These are phyloP conservation scores for Luffa aegyptiaca DNA, from an alignment of 306 rosid species.

Conservation along the genomic window DNA sequence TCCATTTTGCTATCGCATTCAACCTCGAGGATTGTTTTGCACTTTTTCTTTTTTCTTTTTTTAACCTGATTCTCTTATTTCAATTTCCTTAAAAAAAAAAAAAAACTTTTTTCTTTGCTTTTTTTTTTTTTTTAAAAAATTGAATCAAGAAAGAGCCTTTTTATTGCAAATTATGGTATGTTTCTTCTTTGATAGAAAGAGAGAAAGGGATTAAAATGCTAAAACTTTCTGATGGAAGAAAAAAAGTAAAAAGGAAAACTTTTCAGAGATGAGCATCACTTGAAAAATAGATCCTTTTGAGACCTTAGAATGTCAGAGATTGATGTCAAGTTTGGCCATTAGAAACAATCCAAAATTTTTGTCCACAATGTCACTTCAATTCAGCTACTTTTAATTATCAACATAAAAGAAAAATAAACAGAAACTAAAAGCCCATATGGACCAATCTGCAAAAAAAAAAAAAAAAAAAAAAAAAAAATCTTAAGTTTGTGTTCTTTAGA, in stretches of 20 bases:
- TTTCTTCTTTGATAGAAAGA: neutral
- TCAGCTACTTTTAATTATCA: neutral
- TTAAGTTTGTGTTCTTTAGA: neutral
- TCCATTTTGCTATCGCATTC: neutral
- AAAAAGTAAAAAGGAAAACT: neutral
- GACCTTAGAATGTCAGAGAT: neutral
- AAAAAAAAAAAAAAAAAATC: neutral
- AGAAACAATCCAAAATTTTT: neutral
- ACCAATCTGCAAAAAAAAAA: neutral
- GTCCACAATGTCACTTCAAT: neutral
- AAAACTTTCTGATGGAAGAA: neutral
- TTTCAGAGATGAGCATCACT: neutral
- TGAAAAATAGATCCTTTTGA: neutral
- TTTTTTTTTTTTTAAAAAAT: neutral
- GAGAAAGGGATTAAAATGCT: neutral
- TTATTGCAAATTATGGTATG: neutral
- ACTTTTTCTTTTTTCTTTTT: neutral
- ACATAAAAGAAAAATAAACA: neutral
- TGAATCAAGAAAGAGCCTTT: neutral
- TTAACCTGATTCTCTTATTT: neutral
- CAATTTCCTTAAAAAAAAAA: neutral
- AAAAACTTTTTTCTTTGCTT: too few relatives aligned
- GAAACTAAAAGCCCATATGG: neutral
- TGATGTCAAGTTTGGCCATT: neutral
- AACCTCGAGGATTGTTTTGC: neutral